phyloP scores from a whole-genome alignment of 2,329 filamentous ascomycete species.

The Colletotrichum caudatum region DNA sequence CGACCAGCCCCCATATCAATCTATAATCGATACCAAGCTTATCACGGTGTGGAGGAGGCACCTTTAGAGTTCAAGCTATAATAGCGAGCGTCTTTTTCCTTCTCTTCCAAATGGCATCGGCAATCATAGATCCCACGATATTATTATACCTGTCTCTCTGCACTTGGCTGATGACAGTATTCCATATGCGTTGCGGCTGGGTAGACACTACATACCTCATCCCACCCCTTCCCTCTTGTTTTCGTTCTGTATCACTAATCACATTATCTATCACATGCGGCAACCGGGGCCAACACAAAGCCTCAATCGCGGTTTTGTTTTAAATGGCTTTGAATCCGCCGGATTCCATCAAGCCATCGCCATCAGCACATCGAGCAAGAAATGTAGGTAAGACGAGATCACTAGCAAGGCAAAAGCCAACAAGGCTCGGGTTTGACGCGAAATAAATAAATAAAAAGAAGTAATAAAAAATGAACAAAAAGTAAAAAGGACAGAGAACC shows the following conservation, averaged over 20 bases:
- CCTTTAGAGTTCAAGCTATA: conserved; percentile 32
- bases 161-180: background rate
- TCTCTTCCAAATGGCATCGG: background rate
- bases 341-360: background rate
- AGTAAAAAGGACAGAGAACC: too few relatives aligned
- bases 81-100: conserved; percentile 3
- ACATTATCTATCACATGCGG: background rate
- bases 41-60: conserved; percentile 19
- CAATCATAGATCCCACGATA: background rate
- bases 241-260: background rate
- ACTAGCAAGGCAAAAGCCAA: background rate
- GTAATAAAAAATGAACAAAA: too few relatives aligned
- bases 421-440: too few relatives aligned
- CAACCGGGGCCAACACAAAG: background rate
- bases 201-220: background rate
- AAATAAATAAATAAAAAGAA: too few relatives aligned
- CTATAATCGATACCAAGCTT: conserved; percentile 30
- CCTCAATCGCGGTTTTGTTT: too few relatives aligned
- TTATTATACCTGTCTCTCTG: background rate
- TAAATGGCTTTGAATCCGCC: background rate
- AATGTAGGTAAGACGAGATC: background rate
- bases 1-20: background rate
- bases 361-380: too few relatives aligned
- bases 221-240: background rate
- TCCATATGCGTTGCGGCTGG: background rate